Base-by-base conservation (phyloP, 192 early-diverging fungal genomes). In the Backusella luteola region DNA sequence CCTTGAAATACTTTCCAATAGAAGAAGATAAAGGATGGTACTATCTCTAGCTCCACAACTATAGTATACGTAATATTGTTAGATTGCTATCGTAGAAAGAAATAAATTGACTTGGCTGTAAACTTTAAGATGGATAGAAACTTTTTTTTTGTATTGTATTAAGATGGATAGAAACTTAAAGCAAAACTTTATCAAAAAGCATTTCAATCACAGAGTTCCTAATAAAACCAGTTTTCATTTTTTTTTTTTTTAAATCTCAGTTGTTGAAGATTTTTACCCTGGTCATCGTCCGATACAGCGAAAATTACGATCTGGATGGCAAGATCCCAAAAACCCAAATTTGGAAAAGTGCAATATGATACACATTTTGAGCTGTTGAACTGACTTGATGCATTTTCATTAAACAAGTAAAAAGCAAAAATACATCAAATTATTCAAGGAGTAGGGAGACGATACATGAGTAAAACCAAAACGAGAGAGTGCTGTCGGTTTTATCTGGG, bases 311-410 rank as follows among this genome's bases (percentile, higher is more conserved):
- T 63, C 56, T 12, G 11, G 26, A 63, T 23, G 23, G 26, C 9
- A 63, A 63, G 56, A 63, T 63, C 56, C 56, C 56, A 63, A 63
- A 29, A 63, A 63, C 23, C 56, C 56, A 29, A 29, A 29, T 63
- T 63, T 63, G 12, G 56, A 63, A 63, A 63, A 63, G 56, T 63
- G 56, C 56, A 26, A 63, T 9, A 63, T 63, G 56, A 29, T 26
- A 26, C 12, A 12, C 7, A 11, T 14, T 63, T 63, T 63, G 0
- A 49, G 4, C 23, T 5, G 4, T 63, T 63, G 21, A 63, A 0
- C 21, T 12, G 23, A 29, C 4, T 29, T 63, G 8, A 29, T 63
- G 56, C 56, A 63, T 63, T 63, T 63, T 63, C 56, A 26, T 63
- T n/a, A 29, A 63, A 63, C 3, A 8, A 63, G 23, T 63, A 63